A percentile compares a stretch with the other conserved stretches of the same genome.
Evolutionary conservation across 1,284 basidiomycete species (phyloP).

Genomic region (Heterobasidion annosum): DNA sequence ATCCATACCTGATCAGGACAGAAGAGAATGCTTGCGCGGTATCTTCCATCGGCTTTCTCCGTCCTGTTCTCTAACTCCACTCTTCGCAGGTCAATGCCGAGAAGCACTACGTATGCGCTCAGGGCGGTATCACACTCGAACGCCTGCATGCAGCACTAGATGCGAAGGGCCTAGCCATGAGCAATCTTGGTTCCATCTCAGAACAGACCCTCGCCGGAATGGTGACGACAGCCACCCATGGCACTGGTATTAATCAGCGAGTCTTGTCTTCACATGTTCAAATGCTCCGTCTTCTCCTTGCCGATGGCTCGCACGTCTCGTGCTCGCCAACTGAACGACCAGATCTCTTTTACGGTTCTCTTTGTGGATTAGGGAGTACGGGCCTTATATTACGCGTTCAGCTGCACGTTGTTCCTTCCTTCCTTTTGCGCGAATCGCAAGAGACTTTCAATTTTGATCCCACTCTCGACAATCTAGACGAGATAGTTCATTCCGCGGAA

Average conservation of each 20-base stretch:
- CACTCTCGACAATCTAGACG: constrained; percentile 44
- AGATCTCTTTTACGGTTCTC: constrained; percentile 84
- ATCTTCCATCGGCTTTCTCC: constrained; percentile 5
- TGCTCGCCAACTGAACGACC: constrained; percentile 60
- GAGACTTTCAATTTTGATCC: constrained; percentile 59
- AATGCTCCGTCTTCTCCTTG: constrained; percentile 66
- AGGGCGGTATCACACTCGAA: constrained; percentile 76
- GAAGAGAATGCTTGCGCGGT: background rate
- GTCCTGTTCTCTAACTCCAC: constrained; percentile 6
- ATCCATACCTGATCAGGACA: background rate
- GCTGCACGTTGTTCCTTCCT: constrained; percentile 76
- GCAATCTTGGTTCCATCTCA: constrained; percentile 92
- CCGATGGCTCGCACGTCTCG: constrained; percentile 57
- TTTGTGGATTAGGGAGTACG: constrained; percentile 91
- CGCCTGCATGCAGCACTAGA: constrained; percentile 64
- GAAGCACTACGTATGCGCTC: constrained; percentile 60
- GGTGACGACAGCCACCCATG: constrained; percentile 93
- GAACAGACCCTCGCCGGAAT: constrained; percentile 93
- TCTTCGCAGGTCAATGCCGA: constrained; percentile 58
- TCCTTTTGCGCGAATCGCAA: constrained; percentile 75
- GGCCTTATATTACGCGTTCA: constrained; percentile 81
- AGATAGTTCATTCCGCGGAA: constrained; percentile 60
- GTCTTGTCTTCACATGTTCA: constrained; percentile 81
- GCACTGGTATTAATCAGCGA: constrained; percentile 75
- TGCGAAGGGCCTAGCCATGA: constrained; percentile 73